These are phyloP conservation scores for Termitomyces sp. DNA, from an alignment of 768 basidiomycete genomes.

Conservation along the genomic window DNA sequence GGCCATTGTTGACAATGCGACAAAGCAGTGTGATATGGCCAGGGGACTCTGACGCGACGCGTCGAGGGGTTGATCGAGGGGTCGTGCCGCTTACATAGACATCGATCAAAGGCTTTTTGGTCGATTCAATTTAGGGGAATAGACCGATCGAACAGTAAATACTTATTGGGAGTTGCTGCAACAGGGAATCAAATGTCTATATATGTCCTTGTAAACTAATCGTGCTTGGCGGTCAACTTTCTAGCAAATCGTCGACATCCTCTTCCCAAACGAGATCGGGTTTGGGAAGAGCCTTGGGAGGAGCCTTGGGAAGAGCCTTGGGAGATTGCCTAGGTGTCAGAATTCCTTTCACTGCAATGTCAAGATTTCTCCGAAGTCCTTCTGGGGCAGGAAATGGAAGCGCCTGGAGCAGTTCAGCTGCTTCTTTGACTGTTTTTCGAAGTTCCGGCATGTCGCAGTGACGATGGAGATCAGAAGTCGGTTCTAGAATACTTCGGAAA, in stretches of 20 bases:
- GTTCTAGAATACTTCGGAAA: slow-evolving; percentile 21
- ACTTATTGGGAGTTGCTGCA: not conserved
- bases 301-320: slow-evolving; percentile 12
- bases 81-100: too few relatives aligned
- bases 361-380: slow-evolving; percentile 20
- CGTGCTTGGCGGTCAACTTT: too few relatives aligned
- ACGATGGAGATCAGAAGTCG: slow-evolving; percentile 23
- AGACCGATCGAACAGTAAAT: too few relatives aligned
- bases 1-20: too few relatives aligned
- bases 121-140: too few relatives aligned
- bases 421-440: slow-evolving; percentile 19
- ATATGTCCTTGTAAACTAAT: not conserved
- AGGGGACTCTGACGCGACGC: too few relatives aligned
- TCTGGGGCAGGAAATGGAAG: slow-evolving; percentile 15
- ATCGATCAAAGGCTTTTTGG: too few relatives aligned
- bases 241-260: not conserved
- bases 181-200: not conserved
- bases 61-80: too few relatives aligned
- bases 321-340: slow-evolving; percentile 11
- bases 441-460: slow-evolving; percentile 18
- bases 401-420: slow-evolving; percentile 20
- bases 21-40: too few relatives aligned
- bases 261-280: slow-evolving; percentile 14
- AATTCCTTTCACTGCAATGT: slow-evolving; percentile 27
- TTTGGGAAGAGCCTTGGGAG: slow-evolving; percentile 10